Base-by-base conservation (phyloP, 139 green algal genomes). In the Haematococcus sp. region DNA sequence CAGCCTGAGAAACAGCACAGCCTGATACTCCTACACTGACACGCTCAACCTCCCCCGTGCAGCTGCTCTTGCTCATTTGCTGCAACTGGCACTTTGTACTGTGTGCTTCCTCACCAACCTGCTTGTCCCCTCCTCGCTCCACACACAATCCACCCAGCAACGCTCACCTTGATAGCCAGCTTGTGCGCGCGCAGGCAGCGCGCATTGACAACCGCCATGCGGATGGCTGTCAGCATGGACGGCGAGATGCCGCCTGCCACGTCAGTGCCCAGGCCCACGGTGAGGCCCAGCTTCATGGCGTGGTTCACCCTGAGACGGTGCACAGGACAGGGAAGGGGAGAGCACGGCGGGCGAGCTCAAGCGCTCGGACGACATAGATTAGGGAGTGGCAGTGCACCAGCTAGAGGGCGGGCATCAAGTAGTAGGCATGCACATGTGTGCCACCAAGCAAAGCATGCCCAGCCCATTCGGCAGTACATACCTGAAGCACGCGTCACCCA, bases 261-360 rank as follows among this genome's bases (percentile, higher is more conserved):
- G 56, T 91, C 86, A 0, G 86, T 92, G 35, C 86, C 88, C 35
- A 93, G 83, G 3, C 86, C 84, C 20, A 93, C 83, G 66, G 89
- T 87, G 25, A 87, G 49, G n/a, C 83, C 78, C 35, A 81, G 44
- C 19, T 56, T 76, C 63, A 87, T 71, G 17, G 76, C 77, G 67
- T 84, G 61, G 33, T 76, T 77, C 3, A 88, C 83, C 76, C 81
- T 86, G 75, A 17, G 49, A n/a, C 22, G 31, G 31, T 25, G 56
- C 33, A 23, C 9, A 60, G 28, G 20, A 7, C 15, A 40, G 22
- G 27, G 30, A 64, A 11, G 25, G 58, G 13, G 27, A 20, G 28
- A 2, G 25, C 4, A 25, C 25, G 59, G 13, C 16, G 16, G 44
- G 44, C 44, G 16, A 16, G 44, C 13, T 54, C 44, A 13, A 54